Evolutionary conservation across 305 asterid species (phyloP), one percentile per base, ranked within the genome.

Genomic region (Fraxinus paxiana): DNA sequence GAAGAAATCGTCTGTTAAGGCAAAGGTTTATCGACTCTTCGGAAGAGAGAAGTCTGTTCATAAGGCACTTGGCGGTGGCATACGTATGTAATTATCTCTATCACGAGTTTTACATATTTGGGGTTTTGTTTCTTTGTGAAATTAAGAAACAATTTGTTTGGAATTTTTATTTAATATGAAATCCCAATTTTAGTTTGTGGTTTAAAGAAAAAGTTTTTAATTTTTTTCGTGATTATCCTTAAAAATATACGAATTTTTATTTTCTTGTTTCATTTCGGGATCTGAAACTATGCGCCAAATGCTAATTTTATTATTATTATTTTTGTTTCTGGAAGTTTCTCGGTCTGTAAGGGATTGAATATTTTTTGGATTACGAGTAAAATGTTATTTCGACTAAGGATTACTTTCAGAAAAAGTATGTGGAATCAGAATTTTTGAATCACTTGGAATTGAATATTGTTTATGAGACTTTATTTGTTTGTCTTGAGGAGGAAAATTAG

Each of bases 41-140:
- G 98, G 97, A 37, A 81, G 97, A 79, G 91, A 92, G 88, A 89
- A 88, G 73, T 90, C 95, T 1, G 86, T 93, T 82, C 99, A 95
- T 80, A 85, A 77, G 51, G 86, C 92, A 65, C 87, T 95, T 48
- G 99, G 99, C 13, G 97, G 97, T 75, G 98, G 97, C 34, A 90
- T 89, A 89, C 85, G 98, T 95, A 87, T 28, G 90, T 84, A 3
- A 6, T 15, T 34, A 72, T 8, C 18, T 2, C 51, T 9, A 4
- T 51, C 17, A 30, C 12, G 22, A 33, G 43, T 10, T 34, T 78
- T 10, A 2, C 22, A 35, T 30, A 73, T 24, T 76, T 31, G 3
- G 6, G 6, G 6, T 20, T 63, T 51, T 17, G 54, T 15, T 30
- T 37, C 35, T 61, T 61, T 74, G 10, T 7, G 26, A 34, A 20